Base-by-base conservation (phyloP, 2,329 filamentous ascomycete genomes). In the Capronia americana region DNA sequence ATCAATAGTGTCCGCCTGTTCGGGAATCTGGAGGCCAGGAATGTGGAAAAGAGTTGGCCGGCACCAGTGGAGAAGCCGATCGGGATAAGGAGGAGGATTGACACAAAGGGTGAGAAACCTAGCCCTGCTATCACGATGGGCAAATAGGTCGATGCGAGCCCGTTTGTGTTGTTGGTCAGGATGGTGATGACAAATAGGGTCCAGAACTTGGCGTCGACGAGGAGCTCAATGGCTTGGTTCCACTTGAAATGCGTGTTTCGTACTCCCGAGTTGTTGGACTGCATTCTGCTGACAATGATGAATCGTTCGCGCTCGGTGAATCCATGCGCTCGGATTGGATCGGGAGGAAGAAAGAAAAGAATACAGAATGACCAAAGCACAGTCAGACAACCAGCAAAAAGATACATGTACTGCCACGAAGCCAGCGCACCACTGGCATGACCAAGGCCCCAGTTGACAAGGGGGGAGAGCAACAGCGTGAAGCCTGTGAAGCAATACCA, bases 121-220 rank as follows among this genome's bases (percentile, higher is more conserved):
- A 92, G 91, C 0, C 88, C 90, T 0, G 84, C 87, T 1, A 92
- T 88, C 64, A 92, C 91, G 1, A 91, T 79, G 0, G 89, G 88
- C 0, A 89, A 88, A 73, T 91, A 91, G 1, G 88, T 89, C 32
- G 84, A 34, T 11, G 32, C 32, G 32, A 34, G 32, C 11, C 32
- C 85, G 14, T 91, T 86, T 8, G 88, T 89, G 12, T 89, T 89
- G 73, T 91, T 91, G 66, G 91, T 85, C 0, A 88, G 90, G 72
- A 90, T 90, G 82, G 89, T 90, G 24, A 90, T 71, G 11, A 83
- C 83, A 1, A 90, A 77, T 1, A 91, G 80, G 81, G 86, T 90
- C 32, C 32, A 34, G 38, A 88, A 78, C 72, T 90, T 90, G 59
- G 84, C 66, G 70, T 91, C 89, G 1, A 83, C 69, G 0, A 86